phyloP scores from a whole-genome alignment of 73 alveolate genomes.

The Effrenium voratum region DNA sequence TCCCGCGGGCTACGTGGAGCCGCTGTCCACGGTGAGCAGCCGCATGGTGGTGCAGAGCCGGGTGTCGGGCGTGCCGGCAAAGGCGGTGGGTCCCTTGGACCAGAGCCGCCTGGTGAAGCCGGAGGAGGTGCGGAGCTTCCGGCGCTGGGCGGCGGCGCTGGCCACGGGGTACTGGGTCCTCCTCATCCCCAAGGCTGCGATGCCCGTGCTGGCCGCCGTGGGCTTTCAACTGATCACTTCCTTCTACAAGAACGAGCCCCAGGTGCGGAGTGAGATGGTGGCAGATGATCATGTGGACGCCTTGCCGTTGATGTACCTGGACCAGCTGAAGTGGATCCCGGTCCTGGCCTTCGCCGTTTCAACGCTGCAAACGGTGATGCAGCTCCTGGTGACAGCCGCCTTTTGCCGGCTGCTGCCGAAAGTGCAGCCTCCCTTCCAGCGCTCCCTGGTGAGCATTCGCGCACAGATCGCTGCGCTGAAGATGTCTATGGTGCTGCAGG shows the following conservation, averaged over 20 bases:
- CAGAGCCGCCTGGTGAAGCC: neutral
- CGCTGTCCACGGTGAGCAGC: slow-evolving; percentile 1
- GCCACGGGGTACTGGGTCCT: slow-evolving; percentile 29
- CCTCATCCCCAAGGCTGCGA: slow-evolving; percentile 32
- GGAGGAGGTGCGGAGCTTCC: slow-evolving; percentile 38
- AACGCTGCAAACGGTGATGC: slow-evolving; percentile 56
- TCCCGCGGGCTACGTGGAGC: slow-evolving; percentile 61
- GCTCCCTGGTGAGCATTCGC: slow-evolving; percentile 41
- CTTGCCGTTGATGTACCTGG: neutral
- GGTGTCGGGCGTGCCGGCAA: slow-evolving; percentile 46
- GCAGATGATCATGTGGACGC: slow-evolving; percentile 26
- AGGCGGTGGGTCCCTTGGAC: neutral
- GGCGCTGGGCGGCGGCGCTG: neutral
- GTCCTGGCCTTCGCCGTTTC: slow-evolving; percentile 57
- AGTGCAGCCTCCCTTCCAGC: slow-evolving; percentile 50
- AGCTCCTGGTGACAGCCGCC: slow-evolving; percentile 32
- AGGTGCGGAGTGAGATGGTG: slow-evolving; percentile 13
- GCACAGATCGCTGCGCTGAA: slow-evolving; percentile 71
- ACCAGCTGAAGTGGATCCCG: slow-evolving; percentile 44
- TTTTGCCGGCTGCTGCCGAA: slow-evolving; percentile 50
- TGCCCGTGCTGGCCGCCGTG: slow-evolving; percentile 23
- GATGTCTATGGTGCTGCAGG: slow-evolving; percentile 80
- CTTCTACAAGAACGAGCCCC: neutral
- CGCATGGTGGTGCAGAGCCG: slow-evolving; percentile 68
- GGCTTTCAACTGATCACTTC: slow-evolving; percentile 19